Evolutionary conservation across 2,329 filamentous ascomycete genomes (phyloP), one percentile per base, ranked within the genome.

Genomic region (Podosphaera fusca): DNA sequence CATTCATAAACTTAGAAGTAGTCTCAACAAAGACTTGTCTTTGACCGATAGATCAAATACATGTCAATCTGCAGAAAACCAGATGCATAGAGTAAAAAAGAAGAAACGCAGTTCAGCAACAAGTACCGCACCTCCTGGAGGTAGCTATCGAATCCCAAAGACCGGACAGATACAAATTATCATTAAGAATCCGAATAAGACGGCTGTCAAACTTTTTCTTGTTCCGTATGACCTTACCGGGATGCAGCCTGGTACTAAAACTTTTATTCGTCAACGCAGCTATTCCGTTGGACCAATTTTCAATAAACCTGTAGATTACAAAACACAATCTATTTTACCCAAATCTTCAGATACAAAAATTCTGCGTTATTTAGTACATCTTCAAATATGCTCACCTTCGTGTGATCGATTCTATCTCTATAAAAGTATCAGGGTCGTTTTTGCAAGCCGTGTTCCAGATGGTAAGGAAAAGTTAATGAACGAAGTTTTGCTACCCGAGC

Each of bases 161-260:
- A 85, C 89, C 68, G 92, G 92, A 0, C 92, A 96, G 69, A 74
- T 98, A 12, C 92, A 98, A 65, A 94, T 98, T 61, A 84, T 98
- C 60, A 87, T 98, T 68, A 96, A 96, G 68, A 98, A 96, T 64
- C 90, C 89, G 14, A 95, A 96, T 71, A 96, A 96, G 67, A 96
- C 92, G 2, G 92, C 92, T 0, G 90, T 96, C 57, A 96, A 98
- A 69, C 74, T 98, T 0, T 96, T 96, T 63, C 75, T 96, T 31
- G 80, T 98, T 2, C 92, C 90, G 0, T 98, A 96, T 64, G 88
- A 96, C 67, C 74, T 98, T 1, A 77, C 80, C 0, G 90, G 87
- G 55, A 98, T 98, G 90, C 84, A 92, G 60, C 79, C 87, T 0
- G 88, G 88, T 0, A 94, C 87, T 14, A 96, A 96, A 69, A 98